These are phyloP conservation scores for Cryptosporidium parvum DNA, from an alignment of 169 alveolate genomes.

Conservation along the genomic window DNA sequence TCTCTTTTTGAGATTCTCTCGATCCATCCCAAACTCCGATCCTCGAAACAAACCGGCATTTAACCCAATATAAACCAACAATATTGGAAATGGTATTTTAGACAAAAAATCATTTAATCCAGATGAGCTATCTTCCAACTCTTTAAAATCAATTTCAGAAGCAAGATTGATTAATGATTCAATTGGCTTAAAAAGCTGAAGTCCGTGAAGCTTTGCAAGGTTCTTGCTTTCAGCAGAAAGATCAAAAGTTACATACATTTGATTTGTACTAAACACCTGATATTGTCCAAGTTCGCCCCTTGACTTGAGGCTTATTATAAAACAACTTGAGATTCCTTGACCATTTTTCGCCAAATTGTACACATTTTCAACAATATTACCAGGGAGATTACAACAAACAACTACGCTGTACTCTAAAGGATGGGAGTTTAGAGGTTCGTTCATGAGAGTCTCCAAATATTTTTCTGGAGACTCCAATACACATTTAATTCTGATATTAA, in stretches of 20 bases:
- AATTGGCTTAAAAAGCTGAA: conserved; percentile 43
- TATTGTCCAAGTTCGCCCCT: conserved; percentile 25
- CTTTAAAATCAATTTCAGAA: conserved; percentile 11
- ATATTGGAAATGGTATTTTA: conserved; percentile 43
- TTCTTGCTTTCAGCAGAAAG: conserved; percentile 39
- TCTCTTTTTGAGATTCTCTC: not conserved
- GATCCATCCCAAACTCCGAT: not conserved
- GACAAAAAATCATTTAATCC: not conserved
- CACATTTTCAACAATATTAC: not conserved
- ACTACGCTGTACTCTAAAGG: not conserved
- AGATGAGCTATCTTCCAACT: not conserved
- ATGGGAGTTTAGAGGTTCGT: not conserved
- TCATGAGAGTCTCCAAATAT: not conserved
- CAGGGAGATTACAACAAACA: conserved; percentile 38
- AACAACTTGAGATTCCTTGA: not conserved
- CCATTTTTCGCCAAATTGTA: not conserved
- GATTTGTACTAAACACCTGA: conserved; percentile 13
- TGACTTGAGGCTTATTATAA: conserved; percentile 40
- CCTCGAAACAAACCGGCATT: not conserved
- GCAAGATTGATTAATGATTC: conserved; percentile 3
- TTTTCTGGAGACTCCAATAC: conserved; percentile 38
- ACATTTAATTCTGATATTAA: conserved; percentile 1
- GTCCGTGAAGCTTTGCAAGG: conserved; percentile 24
- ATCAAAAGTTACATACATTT: not conserved
- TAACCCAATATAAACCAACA: conserved; percentile 9